phyloP scores from a whole-genome alignment of 2,329 filamentous ascomycete species.

The Macrophomina pseudophaseolina region DNA sequence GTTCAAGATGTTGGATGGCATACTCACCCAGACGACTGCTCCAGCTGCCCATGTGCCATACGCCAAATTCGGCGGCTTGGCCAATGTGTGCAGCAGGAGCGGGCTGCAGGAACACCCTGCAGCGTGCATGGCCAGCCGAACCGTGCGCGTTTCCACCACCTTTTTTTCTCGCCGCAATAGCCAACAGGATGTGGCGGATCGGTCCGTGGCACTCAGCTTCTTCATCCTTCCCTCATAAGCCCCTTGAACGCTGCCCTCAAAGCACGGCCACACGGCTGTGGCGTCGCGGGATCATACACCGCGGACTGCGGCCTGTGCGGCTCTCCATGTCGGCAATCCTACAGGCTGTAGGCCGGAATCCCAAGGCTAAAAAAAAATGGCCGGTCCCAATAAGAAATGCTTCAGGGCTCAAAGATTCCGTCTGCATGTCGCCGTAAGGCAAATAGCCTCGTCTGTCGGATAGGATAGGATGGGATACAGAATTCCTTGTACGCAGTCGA shows the following conservation, averaged over 20 bases:
- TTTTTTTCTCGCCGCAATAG: neutral
- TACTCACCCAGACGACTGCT: too few species aligned
- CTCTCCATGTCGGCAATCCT: slow-evolving; percentile 1
- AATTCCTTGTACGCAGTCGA: neutral
- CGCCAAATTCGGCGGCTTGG: too few species aligned
- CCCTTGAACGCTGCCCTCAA: slow-evolving; percentile 8
- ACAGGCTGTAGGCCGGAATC: neutral
- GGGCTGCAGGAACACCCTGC: slow-evolving; percentile 6
- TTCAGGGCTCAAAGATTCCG: neutral
- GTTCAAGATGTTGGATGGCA: too few species aligned
- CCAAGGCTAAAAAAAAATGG: slow-evolving; percentile 2
- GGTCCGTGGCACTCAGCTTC: slow-evolving; percentile 13
- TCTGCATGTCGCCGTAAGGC: neutral
- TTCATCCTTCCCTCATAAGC: slow-evolving; percentile 13
- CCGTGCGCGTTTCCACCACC: neutral
- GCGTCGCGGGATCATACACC: slow-evolving; percentile 11
- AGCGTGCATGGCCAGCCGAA: slow-evolving; percentile 1
- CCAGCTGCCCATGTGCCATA: too few species aligned
- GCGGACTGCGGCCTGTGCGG: slow-evolving; percentile 8
- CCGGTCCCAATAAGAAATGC: neutral
- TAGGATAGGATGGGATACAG: neutral
- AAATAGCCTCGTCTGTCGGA: slow-evolving; percentile 4
- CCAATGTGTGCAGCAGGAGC: too few species aligned
- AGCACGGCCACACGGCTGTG: slow-evolving; percentile 25
- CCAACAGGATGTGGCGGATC: slow-evolving; percentile 17